Evolutionary conservation across 176 grass and related monocot genomes (phyloP).

Genomic region (Dactylis glomerata): DNA sequence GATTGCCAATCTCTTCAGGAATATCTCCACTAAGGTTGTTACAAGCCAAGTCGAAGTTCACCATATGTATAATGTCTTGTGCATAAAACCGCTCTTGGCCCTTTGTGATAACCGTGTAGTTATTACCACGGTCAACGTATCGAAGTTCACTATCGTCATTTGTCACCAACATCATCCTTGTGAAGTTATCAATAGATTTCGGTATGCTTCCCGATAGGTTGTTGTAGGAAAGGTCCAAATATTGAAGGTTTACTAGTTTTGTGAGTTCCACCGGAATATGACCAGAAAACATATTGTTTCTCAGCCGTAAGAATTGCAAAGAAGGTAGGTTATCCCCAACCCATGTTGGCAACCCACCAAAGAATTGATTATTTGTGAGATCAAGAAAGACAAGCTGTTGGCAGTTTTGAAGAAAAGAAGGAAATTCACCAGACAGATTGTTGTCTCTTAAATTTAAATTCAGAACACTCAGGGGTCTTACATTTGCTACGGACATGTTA

Average conservation of each 20-base stretch:
- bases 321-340: constrained; percentile 18
- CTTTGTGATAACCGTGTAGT: too few relatives aligned
- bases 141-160: not conserved
- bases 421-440: constrained; percentile 19
- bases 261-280: constrained; percentile 20
- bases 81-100: too few relatives aligned
- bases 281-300: constrained; percentile 39
- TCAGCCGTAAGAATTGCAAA: not conserved
- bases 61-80: too few relatives aligned
- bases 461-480: not conserved
- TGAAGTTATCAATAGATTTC: not conserved
- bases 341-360: constrained; percentile 18
- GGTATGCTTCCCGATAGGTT: constrained; percentile 30
- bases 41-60: constrained; percentile 24
- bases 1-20: constrained; percentile 4
- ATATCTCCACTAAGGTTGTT: constrained; percentile 29
- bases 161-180: not conserved
- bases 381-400: constrained; percentile 6
- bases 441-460: not conserved
- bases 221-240: constrained; percentile 36
- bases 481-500: not conserved
- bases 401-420: constrained; percentile 19
- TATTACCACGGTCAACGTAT: too few relatives aligned
- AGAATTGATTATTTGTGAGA: constrained; percentile 30
- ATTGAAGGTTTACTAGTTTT: not conserved